Evolutionary conservation across 2,329 filamentous ascomycete species (phyloP), one percentile per base, ranked within the genome.

Genomic region (Harringtonia lauricola): DNA sequence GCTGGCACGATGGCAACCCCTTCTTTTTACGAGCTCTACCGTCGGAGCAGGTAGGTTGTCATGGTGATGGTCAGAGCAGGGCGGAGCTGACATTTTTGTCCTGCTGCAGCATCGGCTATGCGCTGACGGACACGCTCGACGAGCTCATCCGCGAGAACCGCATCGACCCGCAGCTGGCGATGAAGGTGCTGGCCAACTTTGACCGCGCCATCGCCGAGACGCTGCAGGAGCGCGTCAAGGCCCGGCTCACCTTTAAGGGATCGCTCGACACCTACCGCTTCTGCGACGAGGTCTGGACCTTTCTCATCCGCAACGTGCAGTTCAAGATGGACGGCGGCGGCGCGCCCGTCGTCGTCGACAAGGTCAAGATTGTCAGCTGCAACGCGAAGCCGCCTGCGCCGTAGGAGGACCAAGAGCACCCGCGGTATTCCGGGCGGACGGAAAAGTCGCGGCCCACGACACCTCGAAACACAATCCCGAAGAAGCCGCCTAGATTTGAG

Each of bases 211-310:
- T 98, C 44, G 86, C 92, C 15, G 88, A 95, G 57, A 85, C 90
- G 18, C 71, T 98, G 31, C 84, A 87, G 48, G 89, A 95, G 44
- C 92, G 86, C 60, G 92, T 98, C 55, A 94, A 94, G 67, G 79
- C 86, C 21, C 79, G 90, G 40, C 67, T 96, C 61, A 86, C 82
- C 4, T 98, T 98, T 72, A 98, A 98, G 85, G 92, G 92, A 39
- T 92, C 94, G 59, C 81, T 98, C 50, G 89, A 96, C 62, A 96
- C 92, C 15, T 98, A 98, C 70, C 84, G 92, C 54, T 98, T 98
- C 74, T 98, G 92, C 70, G 92, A 98, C 66, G 92, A 98, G 68
- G 92, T 98, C 47, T 98, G 92, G 92, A 98, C 92, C 2, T 98
- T 98, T 64, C 76, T 98, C 46, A 94, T 98, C 66, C 95, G 95